phyloP scores from a whole-genome alignment of 345 rosid species.

The Gossypium bickii region DNA sequence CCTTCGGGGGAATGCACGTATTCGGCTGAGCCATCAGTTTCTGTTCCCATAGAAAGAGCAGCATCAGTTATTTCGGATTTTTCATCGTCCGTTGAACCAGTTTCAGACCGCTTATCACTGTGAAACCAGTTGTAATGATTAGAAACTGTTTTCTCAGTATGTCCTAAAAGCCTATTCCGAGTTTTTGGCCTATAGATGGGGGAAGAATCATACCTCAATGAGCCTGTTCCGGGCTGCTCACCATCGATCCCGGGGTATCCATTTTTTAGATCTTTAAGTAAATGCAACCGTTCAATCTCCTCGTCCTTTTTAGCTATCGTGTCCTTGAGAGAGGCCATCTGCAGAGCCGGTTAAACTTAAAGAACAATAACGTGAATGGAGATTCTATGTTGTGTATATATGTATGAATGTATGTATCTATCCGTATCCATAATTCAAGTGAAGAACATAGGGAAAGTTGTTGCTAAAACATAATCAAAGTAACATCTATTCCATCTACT shows the following conservation, averaged over 20 bases:
- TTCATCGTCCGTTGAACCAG: slow-evolving; percentile 30
- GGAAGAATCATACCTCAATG: slow-evolving; percentile 21
- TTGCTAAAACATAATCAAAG: too few relatives aligned
- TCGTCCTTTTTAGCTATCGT: slow-evolving; percentile 71
- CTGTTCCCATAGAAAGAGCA: slow-evolving; percentile 40
- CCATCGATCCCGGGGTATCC: slow-evolving; percentile 20
- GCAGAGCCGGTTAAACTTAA: slow-evolving; percentile 8
- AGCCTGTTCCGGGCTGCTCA: slow-evolving; percentile 23
- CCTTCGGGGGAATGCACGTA: slow-evolving; percentile 13
- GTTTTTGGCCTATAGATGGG: slow-evolving; percentile 22
- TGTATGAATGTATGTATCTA: background rate
- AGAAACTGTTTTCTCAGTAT: slow-evolving; percentile 28
- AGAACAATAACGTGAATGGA: slow-evolving; percentile 1
- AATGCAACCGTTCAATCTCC: slow-evolving; percentile 74
- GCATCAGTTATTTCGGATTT: slow-evolving; percentile 43
- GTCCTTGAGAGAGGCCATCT: slow-evolving; percentile 84
- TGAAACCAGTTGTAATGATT: slow-evolving; percentile 23
- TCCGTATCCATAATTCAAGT: background rate
- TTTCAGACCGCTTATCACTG: slow-evolving; percentile 25
- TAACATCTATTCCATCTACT: too few relatives aligned
- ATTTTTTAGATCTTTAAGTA: slow-evolving; percentile 49
- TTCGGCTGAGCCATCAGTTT: slow-evolving; percentile 38
- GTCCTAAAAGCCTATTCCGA: slow-evolving; percentile 32
- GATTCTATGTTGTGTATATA: background rate
- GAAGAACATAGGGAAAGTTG: too few relatives aligned